phyloP scores from a whole-genome alignment of 768 basidiomycete species.

The Hygrocybe coccinea region DNA sequence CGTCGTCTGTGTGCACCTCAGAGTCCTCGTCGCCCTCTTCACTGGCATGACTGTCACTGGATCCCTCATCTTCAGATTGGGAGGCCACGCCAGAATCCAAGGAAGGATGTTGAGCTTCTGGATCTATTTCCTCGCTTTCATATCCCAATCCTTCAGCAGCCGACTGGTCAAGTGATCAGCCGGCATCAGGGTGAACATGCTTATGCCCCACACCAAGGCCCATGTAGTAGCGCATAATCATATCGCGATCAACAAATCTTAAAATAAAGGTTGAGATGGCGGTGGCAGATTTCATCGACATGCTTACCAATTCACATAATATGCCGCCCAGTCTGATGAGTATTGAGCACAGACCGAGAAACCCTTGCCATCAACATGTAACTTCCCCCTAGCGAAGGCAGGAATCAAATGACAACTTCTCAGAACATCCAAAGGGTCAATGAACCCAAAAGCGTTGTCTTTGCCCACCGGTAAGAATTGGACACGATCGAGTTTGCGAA shows the following conservation, averaged over 20 bases:
- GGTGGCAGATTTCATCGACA: neutral
- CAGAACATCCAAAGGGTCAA: slow-evolving; percentile 17
- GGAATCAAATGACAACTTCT: slow-evolving; percentile 16
- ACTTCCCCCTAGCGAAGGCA: neutral
- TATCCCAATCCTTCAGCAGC: no score
- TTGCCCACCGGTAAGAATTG: slow-evolving; percentile 8
- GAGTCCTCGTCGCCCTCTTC: no score
- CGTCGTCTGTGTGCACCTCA: neutral
- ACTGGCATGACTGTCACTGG: neutral
- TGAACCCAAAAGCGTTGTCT: slow-evolving; percentile 16
- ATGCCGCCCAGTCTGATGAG: slow-evolving; percentile 24
- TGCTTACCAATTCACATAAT: slow-evolving; percentile 35
- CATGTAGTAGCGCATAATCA: neutral
- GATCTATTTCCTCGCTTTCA: no score
- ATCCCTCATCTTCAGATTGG: neutral
- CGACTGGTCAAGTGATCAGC: no score
- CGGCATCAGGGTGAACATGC: neutral
- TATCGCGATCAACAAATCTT: neutral
- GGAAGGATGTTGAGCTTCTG: neutral
- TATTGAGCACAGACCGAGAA: neutral
- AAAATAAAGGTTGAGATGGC: neutral
- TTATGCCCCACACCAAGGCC: neutral
- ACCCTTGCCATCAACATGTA: neutral
- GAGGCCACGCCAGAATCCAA: neutral
- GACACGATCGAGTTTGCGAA: neutral